Evolutionary conservation across 495 filamentous ascomycete genomes (phyloP).

Genomic region (Xylaria intraflava): DNA sequence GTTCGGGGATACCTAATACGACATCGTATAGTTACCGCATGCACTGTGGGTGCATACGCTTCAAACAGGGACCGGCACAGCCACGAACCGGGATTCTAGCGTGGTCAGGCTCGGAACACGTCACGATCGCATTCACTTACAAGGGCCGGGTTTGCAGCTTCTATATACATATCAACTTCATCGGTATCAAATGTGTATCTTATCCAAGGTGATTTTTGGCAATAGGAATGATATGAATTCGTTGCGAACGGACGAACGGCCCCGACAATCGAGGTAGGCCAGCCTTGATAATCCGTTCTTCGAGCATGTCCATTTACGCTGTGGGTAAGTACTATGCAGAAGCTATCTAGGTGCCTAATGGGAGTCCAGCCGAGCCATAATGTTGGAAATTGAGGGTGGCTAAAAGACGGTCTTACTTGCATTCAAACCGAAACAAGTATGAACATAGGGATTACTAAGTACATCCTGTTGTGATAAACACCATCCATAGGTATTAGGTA

Average conservation of each 20-base stretch:
- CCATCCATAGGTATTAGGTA: not conserved
- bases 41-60: not conserved
- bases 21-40: not conserved
- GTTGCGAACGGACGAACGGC: not conserved
- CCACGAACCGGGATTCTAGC: not conserved
- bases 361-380: too few species aligned
- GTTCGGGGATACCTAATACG: too few species aligned
- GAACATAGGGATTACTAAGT: too few species aligned
- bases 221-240: not conserved
- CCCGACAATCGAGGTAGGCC: too few species aligned
- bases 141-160: not conserved
- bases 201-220: too few species aligned
- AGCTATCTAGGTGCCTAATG: not conserved
- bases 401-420: not conserved
- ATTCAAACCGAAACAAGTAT: not conserved
- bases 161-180: too few species aligned
- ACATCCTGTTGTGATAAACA: not conserved
- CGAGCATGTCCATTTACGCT: too few species aligned
- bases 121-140: not conserved
- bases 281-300: too few species aligned
- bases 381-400: not conserved
- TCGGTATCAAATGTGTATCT: too few species aligned
- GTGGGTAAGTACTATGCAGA: not conserved
- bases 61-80: conserved; percentile 1
- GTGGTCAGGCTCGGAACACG: not conserved